Conservation (phyloP, 2,329 filamentous ascomycete genomes). For the Aspergillus transmontanensis region DNA sequence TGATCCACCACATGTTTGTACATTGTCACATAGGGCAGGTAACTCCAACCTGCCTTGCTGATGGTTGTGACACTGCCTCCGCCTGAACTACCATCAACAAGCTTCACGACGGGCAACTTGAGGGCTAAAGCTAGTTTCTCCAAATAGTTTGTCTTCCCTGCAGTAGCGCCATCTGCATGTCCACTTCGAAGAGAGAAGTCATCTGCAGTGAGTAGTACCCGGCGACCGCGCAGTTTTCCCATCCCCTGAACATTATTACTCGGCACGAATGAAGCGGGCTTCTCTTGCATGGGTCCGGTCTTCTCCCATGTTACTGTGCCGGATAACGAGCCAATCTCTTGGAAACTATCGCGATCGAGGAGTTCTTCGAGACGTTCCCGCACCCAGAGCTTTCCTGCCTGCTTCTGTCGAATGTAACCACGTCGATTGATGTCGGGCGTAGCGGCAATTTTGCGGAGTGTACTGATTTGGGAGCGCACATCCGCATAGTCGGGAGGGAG, state of each 20-base stretch:
- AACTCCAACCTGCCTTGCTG: constrained; percentile 57
- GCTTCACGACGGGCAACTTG: constrained; percentile 63
- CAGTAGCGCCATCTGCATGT: constrained; percentile 63
- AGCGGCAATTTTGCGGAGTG: constrained; percentile 55
- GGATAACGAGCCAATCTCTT: constrained; percentile 62
- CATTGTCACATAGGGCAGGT: constrained; percentile 60
- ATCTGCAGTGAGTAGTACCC: constrained; percentile 64
- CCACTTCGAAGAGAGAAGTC: constrained; percentile 66
- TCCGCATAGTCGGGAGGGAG: constrained; percentile 65
- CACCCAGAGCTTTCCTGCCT: constrained; percentile 67
- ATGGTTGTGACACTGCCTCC: constrained; percentile 66
- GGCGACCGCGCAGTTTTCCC: constrained; percentile 55
- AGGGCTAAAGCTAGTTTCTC: constrained; percentile 63
- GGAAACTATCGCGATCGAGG: constrained; percentile 59
- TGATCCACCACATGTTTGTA: constrained; percentile 59
- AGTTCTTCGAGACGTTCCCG: constrained; percentile 62
- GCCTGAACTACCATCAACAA: constrained; percentile 66
- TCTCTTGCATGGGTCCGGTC: constrained; percentile 37
- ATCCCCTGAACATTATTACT: constrained; percentile 66
- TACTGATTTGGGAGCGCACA: constrained; percentile 58
- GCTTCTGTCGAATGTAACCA: constrained; percentile 65
- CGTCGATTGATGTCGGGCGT: constrained; percentile 57
- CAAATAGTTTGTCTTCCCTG: constrained; percentile 62
- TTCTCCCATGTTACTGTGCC: constrained; percentile 63
- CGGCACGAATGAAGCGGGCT: constrained; percentile 55